Conservation (phyloP, 345 rosid species). For the Ceriops decandra region DNA sequence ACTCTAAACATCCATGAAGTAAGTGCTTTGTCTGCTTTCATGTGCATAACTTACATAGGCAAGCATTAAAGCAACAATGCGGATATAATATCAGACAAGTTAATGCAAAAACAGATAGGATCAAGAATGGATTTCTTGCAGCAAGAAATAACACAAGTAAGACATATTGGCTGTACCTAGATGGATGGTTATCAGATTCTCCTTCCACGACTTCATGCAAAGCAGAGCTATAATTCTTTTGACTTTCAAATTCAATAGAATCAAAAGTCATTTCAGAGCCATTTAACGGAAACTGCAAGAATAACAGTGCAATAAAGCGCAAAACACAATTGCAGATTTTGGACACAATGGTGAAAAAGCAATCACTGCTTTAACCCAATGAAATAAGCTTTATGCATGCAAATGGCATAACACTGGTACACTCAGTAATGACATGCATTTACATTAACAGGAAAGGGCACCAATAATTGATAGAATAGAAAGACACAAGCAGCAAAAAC, state of each 20-base stretch:
- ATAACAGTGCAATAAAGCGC: conserved; percentile 14
- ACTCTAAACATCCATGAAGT: too few relatives aligned
- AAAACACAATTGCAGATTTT: not conserved
- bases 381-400: not conserved
- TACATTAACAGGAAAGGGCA: not conserved
- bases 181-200: conserved; percentile 47
- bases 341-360: not conserved
- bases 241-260: conserved; percentile 56
- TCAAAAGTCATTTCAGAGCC: conserved; percentile 48
- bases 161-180: conserved; percentile 45
- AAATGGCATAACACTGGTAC: not conserved
- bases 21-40: not conserved
- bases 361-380: not conserved
- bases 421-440: not conserved
- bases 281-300: conserved; percentile 78
- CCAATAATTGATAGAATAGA: too few relatives aligned
- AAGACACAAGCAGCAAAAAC: too few relatives aligned
- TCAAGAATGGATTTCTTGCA: not conserved
- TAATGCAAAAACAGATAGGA: conserved; percentile 5
- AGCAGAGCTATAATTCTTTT: conserved; percentile 48
- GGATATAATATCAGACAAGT: not conserved
- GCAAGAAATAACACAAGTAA: conserved; percentile 5
- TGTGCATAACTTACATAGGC: not conserved
- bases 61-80: not conserved
- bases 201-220: conserved; percentile 55